Conservation (phyloP, 495 filamentous ascomycete species). For the Podospora pseudoanserina region DNA sequence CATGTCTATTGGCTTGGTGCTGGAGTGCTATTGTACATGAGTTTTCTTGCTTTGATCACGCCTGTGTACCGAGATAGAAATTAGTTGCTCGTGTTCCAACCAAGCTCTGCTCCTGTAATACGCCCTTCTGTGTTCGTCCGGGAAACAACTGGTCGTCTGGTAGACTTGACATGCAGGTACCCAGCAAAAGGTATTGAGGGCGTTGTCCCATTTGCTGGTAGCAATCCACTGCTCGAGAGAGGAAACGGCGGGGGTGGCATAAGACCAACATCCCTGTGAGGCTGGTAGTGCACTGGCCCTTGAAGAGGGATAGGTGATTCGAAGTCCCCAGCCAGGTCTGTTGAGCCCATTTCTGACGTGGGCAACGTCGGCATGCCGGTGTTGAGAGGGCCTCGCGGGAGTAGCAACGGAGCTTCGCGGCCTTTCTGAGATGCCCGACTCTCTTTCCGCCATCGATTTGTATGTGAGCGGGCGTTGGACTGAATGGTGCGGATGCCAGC, state of each 20-base stretch:
- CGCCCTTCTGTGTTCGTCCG: neutral
- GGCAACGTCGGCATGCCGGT: neutral
- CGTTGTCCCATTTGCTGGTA: neutral
- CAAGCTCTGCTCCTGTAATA: neutral
- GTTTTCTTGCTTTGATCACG: no score
- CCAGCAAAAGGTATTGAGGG: slow-evolving; percentile 8
- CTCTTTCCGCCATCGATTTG: slow-evolving; percentile 42
- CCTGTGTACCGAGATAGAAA: no score
- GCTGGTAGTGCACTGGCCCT: neutral
- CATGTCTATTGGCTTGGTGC: no score
- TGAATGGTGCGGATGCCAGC: slow-evolving; percentile 48
- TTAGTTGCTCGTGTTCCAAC: neutral
- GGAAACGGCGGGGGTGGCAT: slow-evolving; percentile 20
- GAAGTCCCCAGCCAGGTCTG: neutral
- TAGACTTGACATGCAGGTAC: slow-evolving; percentile 2
- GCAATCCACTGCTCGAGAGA: neutral
- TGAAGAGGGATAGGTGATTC: neutral
- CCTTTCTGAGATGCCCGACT: slow-evolving; percentile 5
- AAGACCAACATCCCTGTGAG: neutral
- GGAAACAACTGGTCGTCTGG: neutral
- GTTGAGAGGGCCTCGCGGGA: neutral
- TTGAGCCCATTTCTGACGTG: neutral
- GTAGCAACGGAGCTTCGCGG: slow-evolving; percentile 8
- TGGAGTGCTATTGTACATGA: no score
- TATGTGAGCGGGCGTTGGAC: slow-evolving; percentile 42